These are phyloP conservation scores for Neofusicoccum laricinum DNA, from an alignment of 2,329 filamentous ascomycete genomes.

Conservation along the genomic window DNA sequence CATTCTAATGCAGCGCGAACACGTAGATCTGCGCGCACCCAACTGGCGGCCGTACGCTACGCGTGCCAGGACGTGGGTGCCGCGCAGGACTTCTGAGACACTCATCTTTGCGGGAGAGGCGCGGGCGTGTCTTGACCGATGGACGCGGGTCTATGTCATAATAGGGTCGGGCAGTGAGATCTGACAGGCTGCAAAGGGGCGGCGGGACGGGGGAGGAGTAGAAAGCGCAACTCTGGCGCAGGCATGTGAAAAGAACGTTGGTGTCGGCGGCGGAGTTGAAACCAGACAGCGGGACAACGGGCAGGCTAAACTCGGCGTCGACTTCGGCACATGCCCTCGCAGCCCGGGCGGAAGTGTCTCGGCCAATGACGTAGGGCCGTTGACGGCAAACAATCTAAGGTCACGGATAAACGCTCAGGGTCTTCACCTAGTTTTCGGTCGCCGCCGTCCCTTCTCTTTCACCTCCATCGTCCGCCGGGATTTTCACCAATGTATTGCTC, in stretches of 20 bases:
- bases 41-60: not conserved
- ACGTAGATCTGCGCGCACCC: not conserved
- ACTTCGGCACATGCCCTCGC: not conserved
- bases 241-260: not conserved
- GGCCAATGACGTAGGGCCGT: conserved; percentile 1
- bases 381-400: not conserved
- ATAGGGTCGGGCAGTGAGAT: not conserved
- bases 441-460: not conserved
- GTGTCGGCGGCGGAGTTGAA: not conserved
- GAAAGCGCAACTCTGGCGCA: not conserved
- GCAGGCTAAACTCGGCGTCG: not conserved
- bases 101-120: not conserved
- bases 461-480: no score
- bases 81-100: conserved; percentile 6
- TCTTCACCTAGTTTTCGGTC: not conserved
- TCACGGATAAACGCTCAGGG: not conserved
- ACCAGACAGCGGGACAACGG: not conserved
- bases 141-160: not conserved
- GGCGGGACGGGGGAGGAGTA: not conserved
- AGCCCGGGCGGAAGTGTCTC: not conserved
- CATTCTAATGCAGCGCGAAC: not conserved
- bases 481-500: no score
- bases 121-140: not conserved
- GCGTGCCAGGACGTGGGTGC: not conserved
- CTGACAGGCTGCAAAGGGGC: not conserved